Evolutionary conservation across 1,284 basidiomycete species (phyloP), one percentile per base, ranked within the genome.

Genomic region (Vanrija humicola): DNA sequence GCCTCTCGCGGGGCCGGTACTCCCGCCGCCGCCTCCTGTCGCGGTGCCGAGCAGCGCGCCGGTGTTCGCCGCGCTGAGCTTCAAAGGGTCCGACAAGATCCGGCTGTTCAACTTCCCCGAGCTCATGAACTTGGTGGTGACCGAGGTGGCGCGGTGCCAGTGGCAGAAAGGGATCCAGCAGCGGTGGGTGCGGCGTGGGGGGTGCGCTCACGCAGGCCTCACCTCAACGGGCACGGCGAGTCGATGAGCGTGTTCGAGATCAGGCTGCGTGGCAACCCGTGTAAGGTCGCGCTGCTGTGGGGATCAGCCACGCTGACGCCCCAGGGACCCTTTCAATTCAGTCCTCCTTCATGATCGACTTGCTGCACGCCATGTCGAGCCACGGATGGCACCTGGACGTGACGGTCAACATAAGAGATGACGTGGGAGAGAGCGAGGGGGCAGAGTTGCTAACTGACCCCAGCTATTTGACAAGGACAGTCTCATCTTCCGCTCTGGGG

Each of bases 241-340:
- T 8, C 3, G 6, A 34, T 10, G 29, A 6, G 29, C 29, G 29
- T 10, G 8, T 34, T 55, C 47, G 71, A 73, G 54, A 70, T 67
- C 65, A 74, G 72, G 58, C 50, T 73, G 21, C 43, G 40, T 2
- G 72, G 72, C 1, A 55, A 57, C 14, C 70, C 69, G 21, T 72
- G 64, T 9, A 15, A 18, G 21, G 70, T 71, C 52, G 70, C 70
- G 6, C 54, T 72, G 5, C 64, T 63, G 3, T 44, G 66, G 1
- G 63, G 70, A n/a, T n/a, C n/a, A n/a, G n/a, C n/a, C n/a, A n/a
- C n/a, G n/a, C n/a, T n/a, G n/a, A n/a, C n/a, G n/a, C n/a, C n/a
- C n/a, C n/a, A n/a, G n/a, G n/a, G n/a, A n/a, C n/a, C n/a, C n/a
- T n/a, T n/a, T n/a, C n/a, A n/a, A n/a, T n/a, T n/a, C n/a, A n/a